These are phyloP conservation scores for Phytophthora pini DNA, from an alignment of 352 stramenopile genomes.

Conservation along the genomic window DNA sequence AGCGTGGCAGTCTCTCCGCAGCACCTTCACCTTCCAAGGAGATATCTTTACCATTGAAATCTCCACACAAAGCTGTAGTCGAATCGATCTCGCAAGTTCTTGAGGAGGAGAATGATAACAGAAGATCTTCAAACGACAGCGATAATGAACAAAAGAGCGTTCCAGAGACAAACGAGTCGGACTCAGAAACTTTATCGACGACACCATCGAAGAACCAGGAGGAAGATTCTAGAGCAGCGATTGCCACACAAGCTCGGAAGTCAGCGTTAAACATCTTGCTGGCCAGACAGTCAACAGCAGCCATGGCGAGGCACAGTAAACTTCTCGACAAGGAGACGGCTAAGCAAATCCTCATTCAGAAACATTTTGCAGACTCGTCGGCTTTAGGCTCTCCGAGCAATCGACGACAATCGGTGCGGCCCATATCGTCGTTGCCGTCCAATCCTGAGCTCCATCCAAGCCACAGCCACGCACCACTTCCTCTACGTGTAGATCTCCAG, in stretches of 20 bases:
- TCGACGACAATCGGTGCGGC: slow-evolving; percentile 8
- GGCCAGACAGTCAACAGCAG: slow-evolving; percentile 20
- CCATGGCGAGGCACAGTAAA: slow-evolving; percentile 40
- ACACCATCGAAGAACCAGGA: slow-evolving; percentile 16
- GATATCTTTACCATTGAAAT: slow-evolving; percentile 13
- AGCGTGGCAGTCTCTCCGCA: slow-evolving; percentile 2
- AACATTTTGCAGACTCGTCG: slow-evolving; percentile 43
- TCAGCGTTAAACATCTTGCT: slow-evolving; percentile 58
- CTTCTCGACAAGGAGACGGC: slow-evolving; percentile 47
- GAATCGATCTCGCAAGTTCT: slow-evolving; percentile 1
- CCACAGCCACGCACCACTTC: slow-evolving; percentile 49
- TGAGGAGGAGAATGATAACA: slow-evolving; percentile 4
- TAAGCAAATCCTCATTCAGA: slow-evolving; percentile 53
- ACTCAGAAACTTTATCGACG: slow-evolving; percentile 1
- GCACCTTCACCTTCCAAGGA: slow-evolving; percentile 12
- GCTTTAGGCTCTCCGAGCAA: background rate
- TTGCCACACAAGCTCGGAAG: slow-evolving; percentile 38
- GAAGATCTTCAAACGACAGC: background rate
- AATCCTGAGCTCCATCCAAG: slow-evolving; percentile 6
- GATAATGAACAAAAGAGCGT: background rate
- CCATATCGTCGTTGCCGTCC: slow-evolving; percentile 1
- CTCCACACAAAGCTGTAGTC: slow-evolving; percentile 3
- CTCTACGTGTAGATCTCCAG: slow-evolving; percentile 65
- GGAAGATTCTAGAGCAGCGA: slow-evolving; percentile 14
- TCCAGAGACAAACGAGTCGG: slow-evolving; percentile 18